Evolutionary conservation across 225 moss, liverwort and hornwort species (phyloP), one percentile per base, ranked within the genome.

Genomic region (Takakia lepidozioides): DNA sequence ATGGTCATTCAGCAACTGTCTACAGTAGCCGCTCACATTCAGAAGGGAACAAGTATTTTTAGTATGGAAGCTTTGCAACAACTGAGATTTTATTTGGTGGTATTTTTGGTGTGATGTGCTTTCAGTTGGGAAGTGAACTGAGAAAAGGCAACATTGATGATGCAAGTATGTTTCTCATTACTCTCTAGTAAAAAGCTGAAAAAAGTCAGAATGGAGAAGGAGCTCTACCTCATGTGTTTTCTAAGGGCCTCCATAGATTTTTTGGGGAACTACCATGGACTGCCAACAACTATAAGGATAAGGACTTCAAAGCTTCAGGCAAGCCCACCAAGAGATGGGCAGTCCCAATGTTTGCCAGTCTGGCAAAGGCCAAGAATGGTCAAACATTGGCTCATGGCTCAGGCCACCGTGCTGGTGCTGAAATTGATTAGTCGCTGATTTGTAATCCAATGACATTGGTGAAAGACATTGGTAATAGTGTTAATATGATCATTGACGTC

Each of bases 81-180:
- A 21, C 21, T 16, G 20, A 30, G 42, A 24, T 10, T 27, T 57
- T 1, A 14, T 8, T 18, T 27, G 4, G 28, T 59, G 6, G 3
- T 25, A 5, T 48, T 29, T 56, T 0, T 32, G 54, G 29, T 25
- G 6, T 32, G 17, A 9, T 1, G 24, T 43, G 19, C 21, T 55
- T 80, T 51, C 78, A 93, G 92, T 75, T 93, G 52, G 81, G 83
- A 46, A 80, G 67, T 26, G 93, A 93, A 39, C 54, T 76, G 69
- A 86, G 62, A 60, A 81, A 82, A 50, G 78, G 88, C n/a, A 93
- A 83, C 19, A 63, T 86, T 51, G 81, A 93, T 48, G 81, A 88
- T 58, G 83, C 88, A 81, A 73, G 92, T 93, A 65, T 26, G 8
- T 14, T 49, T 34, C 26, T 16, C 36, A 16, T 4, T 42, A 10